phyloP scores from a whole-genome alignment of 2,329 filamentous ascomycete species.

The Neonectria neomacrospora region DNA sequence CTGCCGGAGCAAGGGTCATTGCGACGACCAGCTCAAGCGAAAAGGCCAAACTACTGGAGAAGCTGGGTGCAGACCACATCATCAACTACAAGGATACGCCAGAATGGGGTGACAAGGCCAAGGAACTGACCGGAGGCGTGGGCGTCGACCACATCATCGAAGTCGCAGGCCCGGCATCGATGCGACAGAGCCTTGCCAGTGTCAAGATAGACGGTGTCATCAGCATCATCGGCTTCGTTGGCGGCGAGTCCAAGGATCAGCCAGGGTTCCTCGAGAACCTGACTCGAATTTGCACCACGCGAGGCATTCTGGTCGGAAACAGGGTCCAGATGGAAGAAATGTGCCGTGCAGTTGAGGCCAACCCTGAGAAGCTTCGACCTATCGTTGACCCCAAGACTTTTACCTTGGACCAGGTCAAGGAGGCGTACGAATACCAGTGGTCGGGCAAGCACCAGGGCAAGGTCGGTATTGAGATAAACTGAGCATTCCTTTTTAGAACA shows the following conservation, averaged over 20 bases:
- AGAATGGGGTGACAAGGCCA: constrained; percentile 59
- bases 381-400: constrained; percentile 60
- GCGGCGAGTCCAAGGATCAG: constrained; percentile 41
- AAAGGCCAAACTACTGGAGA: constrained; percentile 57
- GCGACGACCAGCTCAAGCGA: constrained; percentile 59
- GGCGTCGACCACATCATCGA: constrained; percentile 62
- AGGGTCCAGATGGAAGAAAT: constrained; percentile 63
- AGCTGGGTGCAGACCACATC: constrained; percentile 61
- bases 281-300: constrained; percentile 51
- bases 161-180: constrained; percentile 57
- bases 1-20: constrained; percentile 60
- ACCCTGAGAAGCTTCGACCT: constrained; percentile 56
- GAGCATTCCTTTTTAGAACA: constrained; percentile 16
- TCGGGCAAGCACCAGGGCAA: constrained; percentile 54
- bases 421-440: constrained; percentile 56
- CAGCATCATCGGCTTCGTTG: constrained; percentile 53
- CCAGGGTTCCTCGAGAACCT: constrained; percentile 51
- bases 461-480: constrained; percentile 49
- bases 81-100: constrained; percentile 61
- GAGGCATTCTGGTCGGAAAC: constrained; percentile 60
- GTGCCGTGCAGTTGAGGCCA: constrained; percentile 60
- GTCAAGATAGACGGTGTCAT: constrained; percentile 60
- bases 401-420: constrained; percentile 55
- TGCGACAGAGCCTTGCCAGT: constrained; percentile 57
- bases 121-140: constrained; percentile 54